A percentile compares a stretch with the other conserved stretches of the same genome.
These are phyloP conservation scores for Melaleuca quinquenervia DNA, from an alignment of 345 rosid genomes.

Conservation along the genomic window DNA sequence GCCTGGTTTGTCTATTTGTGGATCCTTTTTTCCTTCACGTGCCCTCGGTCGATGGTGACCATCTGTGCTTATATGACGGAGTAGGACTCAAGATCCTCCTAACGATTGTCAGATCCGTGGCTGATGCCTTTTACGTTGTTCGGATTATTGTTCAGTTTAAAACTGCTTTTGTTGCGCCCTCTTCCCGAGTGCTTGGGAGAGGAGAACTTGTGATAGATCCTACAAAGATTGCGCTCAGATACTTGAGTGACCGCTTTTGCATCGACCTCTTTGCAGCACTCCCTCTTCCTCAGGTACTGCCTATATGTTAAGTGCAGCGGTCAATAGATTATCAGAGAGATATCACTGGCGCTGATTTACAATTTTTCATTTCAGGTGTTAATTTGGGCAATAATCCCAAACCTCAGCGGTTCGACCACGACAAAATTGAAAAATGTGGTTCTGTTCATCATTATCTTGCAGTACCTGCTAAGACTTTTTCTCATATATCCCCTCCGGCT, in stretches of 20 bases:
- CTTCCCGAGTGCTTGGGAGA: not conserved
- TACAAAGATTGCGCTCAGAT: not conserved
- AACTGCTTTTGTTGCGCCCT: constrained; percentile 1
- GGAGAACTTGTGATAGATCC: constrained; percentile 4
- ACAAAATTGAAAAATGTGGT: constrained; percentile 4
- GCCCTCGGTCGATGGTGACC: not conserved
- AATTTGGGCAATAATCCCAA: constrained; percentile 13
- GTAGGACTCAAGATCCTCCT: not conserved
- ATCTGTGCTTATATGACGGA: not conserved
- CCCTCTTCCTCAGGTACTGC: constrained; percentile 4
- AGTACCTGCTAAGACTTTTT: constrained; percentile 18
- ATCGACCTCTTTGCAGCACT: constrained; percentile 2
- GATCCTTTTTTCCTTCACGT: constrained; percentile 2
- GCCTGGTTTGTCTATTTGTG: not conserved
- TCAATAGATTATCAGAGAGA: not conserved
- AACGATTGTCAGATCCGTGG: not conserved
- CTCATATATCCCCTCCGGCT: constrained; percentile 14
- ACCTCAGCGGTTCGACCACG: not conserved
- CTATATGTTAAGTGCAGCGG: not conserved
- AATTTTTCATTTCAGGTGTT: constrained; percentile 9
- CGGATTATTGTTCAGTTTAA: not conserved
- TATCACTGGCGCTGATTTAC: not conserved
- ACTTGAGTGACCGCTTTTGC: not conserved
- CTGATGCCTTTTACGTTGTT: not conserved
- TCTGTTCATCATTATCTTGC: constrained; percentile 9